Evolutionary conservation across 305 asterid genomes (phyloP).

Genomic region (Striga hermonthica): DNA sequence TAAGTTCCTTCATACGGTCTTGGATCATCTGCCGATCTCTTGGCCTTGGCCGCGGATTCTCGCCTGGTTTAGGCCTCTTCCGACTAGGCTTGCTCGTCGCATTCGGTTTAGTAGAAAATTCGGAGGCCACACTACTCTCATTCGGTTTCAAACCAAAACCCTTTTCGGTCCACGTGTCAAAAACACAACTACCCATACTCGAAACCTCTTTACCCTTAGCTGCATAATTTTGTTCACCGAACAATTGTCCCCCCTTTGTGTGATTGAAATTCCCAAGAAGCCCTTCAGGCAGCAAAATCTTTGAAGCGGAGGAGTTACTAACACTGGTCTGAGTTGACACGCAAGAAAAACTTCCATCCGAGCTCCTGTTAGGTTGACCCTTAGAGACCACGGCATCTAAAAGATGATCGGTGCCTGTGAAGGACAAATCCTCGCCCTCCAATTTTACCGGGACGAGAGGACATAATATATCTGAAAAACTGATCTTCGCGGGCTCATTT

Average conservation of each 20-base stretch:
- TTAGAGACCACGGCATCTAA: slow-evolving; percentile 62
- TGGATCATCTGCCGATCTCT: slow-evolving; percentile 90
- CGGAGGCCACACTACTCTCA: slow-evolving; percentile 43
- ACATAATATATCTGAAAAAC: slow-evolving; percentile 33
- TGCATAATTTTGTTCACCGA: slow-evolving; percentile 44
- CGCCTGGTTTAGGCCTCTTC: slow-evolving; percentile 76
- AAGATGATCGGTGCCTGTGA: slow-evolving; percentile 43
- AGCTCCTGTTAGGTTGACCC: slow-evolving; percentile 21
- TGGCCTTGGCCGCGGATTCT: slow-evolving; percentile 79
- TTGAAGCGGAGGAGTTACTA: slow-evolving; percentile 43
- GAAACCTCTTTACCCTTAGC: slow-evolving; percentile 41
- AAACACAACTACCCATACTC: slow-evolving; percentile 46
- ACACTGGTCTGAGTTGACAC: slow-evolving; percentile 42
- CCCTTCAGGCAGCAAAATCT: neutral
- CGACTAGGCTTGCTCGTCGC: slow-evolving; percentile 49
- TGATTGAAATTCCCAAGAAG: slow-evolving; percentile 36
- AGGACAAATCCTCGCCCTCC: slow-evolving; percentile 39
- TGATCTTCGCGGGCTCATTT: slow-evolving; percentile 26
- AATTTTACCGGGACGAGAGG: slow-evolving; percentile 25
- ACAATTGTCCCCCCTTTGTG: slow-evolving; percentile 43
- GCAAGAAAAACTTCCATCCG: slow-evolving; percentile 53
- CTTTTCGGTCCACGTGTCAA: slow-evolving; percentile 59
- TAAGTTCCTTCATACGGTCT: slow-evolving; percentile 78
- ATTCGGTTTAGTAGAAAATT: slow-evolving; percentile 48
- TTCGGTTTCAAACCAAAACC: slow-evolving; percentile 41